phyloP scores from a whole-genome alignment of 345 rosid species.

The Eutrema yunnanense region DNA sequence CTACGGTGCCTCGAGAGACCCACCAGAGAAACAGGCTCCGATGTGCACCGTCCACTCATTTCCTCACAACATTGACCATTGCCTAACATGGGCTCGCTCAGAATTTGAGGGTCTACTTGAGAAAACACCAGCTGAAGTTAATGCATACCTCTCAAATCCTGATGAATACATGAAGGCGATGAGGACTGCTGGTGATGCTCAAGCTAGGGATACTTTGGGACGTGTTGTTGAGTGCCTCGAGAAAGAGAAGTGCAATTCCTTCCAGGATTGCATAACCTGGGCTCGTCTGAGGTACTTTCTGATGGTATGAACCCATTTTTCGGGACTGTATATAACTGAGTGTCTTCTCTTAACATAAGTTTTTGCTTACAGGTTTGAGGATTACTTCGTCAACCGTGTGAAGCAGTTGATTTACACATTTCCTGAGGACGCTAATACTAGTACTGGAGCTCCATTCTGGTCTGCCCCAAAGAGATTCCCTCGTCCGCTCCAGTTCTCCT shows the following conservation, averaged over 20 bases:
- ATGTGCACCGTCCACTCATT: slow-evolving; percentile 97
- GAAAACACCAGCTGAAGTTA: slow-evolving; percentile 87
- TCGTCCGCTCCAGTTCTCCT: slow-evolving; percentile 65
- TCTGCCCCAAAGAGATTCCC: slow-evolving; percentile 99
- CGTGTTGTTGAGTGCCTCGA: slow-evolving; percentile 75
- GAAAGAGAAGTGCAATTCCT: slow-evolving; percentile 63
- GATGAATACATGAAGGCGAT: slow-evolving; percentile 53
- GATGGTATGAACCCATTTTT: neutral
- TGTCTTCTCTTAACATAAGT: neutral
- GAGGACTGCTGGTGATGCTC: slow-evolving; percentile 85
- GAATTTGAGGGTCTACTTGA: slow-evolving; percentile 93
- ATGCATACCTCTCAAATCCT: slow-evolving; percentile 66
- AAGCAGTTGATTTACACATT: slow-evolving; percentile 83
- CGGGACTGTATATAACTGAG: neutral
- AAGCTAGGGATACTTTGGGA: slow-evolving; percentile 75
- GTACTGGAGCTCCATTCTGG: slow-evolving; percentile 96
- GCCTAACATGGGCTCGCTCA: slow-evolving; percentile 92
- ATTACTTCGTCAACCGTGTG: slow-evolving; percentile 75
- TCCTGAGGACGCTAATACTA: slow-evolving; percentile 92
- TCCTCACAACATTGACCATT: slow-evolving; percentile 95
- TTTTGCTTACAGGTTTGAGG: slow-evolving; percentile 72
- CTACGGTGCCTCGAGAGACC: slow-evolving; percentile 90
- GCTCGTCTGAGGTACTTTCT: slow-evolving; percentile 60
- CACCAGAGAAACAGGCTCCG: slow-evolving; percentile 96
- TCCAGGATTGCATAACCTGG: slow-evolving; percentile 88